Evolutionary conservation across 2,329 filamentous ascomycete species (phyloP), one percentile per base, ranked within the genome.

Genomic region (Neophaeococcomyces aloes): DNA sequence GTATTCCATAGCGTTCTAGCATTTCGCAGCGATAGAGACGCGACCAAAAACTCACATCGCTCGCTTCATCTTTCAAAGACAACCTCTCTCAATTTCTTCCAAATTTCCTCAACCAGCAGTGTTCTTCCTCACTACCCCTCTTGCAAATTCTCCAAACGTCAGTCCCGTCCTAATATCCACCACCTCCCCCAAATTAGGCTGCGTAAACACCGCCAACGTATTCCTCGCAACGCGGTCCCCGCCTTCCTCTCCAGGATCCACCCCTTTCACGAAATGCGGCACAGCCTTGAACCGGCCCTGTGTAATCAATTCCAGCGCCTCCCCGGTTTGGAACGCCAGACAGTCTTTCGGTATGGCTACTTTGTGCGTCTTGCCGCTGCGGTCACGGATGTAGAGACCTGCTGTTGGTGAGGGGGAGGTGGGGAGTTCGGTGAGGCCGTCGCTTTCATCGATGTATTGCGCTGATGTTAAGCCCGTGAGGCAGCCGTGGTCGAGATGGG

Each of bases 291-390:
- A 94, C 57, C 77, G 79, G 7, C 91, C 91, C n/a, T 75, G 70
- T 0, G 89, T 96, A 59, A 98, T 95, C 46, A 86, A 72, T 65
- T 96, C 83, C 39, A 98, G 69, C 1, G 89, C 82, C 66, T 95
- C 86, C 2, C 89, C 91, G 0, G 89, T 98, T 69, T 98, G 89
- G 61, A 98, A 98, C 1, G 86, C 91, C 38, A 98, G 81, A 62
- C 86, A 91, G 59, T 94, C 87, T 32, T 80, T 74, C 1, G 89
- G 91, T 52, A 98, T 95, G 59, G 81, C 79, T 54, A 96, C 86
- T 64, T 96, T 91, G n/a, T 88, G 82, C 1, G 84, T 81, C 47
- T 81, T 70, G 2, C 86, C 87, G 0, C 79, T 77, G 34, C 91
- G 81, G 23, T 87, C 89, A 61, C 83, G 83, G 65, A 96, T 94